These are phyloP conservation scores for Pontederia crassipes DNA, from an alignment of 176 grass and related monocot species.

Conservation along the genomic window DNA sequence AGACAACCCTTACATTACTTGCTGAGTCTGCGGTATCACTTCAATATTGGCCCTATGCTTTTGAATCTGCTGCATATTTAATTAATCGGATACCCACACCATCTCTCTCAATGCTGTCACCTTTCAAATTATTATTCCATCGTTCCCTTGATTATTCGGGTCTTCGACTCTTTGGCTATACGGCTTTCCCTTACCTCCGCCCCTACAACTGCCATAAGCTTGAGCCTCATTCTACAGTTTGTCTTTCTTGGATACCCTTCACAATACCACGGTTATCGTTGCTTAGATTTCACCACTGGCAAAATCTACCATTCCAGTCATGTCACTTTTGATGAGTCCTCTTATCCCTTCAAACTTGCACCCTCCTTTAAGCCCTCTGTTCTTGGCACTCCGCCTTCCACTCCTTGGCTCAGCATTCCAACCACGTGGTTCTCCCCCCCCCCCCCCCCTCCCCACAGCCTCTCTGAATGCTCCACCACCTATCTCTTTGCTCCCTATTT, in stretches of 20 bases:
- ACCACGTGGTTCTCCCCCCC: too few species aligned
- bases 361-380: too few species aligned
- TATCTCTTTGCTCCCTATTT: too few species aligned
- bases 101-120: too few species aligned
- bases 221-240: not conserved
- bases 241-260: slow-evolving; percentile 1
- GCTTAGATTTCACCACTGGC: not conserved
- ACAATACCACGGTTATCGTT: not conserved
- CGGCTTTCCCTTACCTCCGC: not conserved
- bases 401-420: too few species aligned
- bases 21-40: not conserved
- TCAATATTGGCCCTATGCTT: not conserved
- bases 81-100: not conserved
- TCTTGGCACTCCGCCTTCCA: not conserved
- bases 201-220: slow-evolving; percentile 1
- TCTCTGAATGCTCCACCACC: too few species aligned
- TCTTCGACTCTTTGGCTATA: not conserved
- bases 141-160: not conserved
- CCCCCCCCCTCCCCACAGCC: too few species aligned
- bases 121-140: not conserved
- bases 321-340: not conserved
- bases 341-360: not conserved
- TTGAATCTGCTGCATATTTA: not conserved
- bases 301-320: not conserved
- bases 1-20: not conserved